These are phyloP conservation scores for Cladosporium halotolerans DNA, from an alignment of 2,329 filamentous ascomycete species.

Conservation along the genomic window DNA sequence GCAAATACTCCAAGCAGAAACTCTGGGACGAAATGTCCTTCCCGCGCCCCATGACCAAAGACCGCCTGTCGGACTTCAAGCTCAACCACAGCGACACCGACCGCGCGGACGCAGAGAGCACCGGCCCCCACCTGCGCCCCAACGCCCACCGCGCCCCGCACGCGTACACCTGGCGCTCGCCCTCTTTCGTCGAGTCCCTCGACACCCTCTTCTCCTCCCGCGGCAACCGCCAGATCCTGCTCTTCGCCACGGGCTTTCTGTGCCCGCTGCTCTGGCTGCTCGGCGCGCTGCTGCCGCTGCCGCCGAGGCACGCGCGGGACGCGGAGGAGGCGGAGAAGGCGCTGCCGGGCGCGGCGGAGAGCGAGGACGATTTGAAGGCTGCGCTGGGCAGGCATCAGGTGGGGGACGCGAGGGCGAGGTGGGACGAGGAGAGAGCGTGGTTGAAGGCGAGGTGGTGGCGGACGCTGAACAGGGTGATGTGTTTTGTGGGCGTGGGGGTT, in stretches of 20 bases:
- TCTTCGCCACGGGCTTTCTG: slow-evolving; percentile 32
- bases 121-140: slow-evolving; percentile 26
- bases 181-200: slow-evolving; percentile 30
- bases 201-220: slow-evolving; percentile 27
- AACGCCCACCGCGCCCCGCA: slow-evolving; percentile 19
- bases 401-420: slow-evolving; percentile 12
- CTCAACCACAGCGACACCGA: slow-evolving; percentile 2
- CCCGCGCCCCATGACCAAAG: slow-evolving; percentile 29
- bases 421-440: slow-evolving; percentile 28
- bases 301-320: slow-evolving; percentile 19
- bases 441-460: slow-evolving; percentile 34
- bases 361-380: slow-evolving; percentile 22
- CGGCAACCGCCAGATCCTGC: slow-evolving; percentile 31
- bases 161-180: slow-evolving; percentile 29
- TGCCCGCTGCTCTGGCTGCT: slow-evolving; percentile 32
- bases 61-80: slow-evolving; percentile 23
- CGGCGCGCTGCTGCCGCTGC: slow-evolving; percentile 30
- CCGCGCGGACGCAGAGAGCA: background rate
- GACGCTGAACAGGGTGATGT: slow-evolving; percentile 33
- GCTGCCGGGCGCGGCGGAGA: slow-evolving; percentile 9
- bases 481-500: slow-evolving; percentile 29
- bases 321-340: slow-evolving; percentile 19
- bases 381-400: slow-evolving; percentile 25
- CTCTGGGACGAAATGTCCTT: slow-evolving; percentile 29
- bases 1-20: slow-evolving; percentile 27